Evolutionary conservation across 306 rosid species (phyloP).

Genomic region (Pterocarpus santalinus): DNA sequence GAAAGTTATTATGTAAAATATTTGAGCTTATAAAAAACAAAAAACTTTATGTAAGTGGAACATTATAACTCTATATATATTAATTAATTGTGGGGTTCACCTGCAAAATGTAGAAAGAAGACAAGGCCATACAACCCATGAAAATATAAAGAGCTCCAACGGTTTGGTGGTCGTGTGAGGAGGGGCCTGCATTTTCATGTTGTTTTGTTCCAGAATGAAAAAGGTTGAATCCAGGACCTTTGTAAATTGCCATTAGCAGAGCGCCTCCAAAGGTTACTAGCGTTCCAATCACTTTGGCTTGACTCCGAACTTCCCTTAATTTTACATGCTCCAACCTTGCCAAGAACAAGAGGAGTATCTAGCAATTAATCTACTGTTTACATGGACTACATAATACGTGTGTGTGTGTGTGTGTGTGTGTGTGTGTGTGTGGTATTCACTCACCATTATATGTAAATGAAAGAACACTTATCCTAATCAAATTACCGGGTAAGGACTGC

Average conservation of each 20-base stretch:
- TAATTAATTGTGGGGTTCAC: not conserved
- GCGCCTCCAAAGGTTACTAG: conserved; percentile 76
- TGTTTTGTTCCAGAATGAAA: conserved; percentile 47
- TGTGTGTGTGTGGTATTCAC: too few species aligned
- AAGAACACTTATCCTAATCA: too few species aligned
- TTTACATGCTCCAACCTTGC: conserved; percentile 61
- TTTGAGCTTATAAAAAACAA: too few species aligned
- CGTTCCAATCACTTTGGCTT: conserved; percentile 77
- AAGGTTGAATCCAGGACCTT: conserved; percentile 66
- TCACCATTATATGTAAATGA: too few species aligned
- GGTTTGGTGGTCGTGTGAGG: conserved; percentile 50
- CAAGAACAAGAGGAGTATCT: not conserved
- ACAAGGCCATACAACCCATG: conserved; percentile 69
- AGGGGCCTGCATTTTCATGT: not conserved
- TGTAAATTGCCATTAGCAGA: conserved; percentile 72
- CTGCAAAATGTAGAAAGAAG: conserved; percentile 73
- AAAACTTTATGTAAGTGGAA: too few species aligned
- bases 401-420: too few species aligned
- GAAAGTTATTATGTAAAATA: too few species aligned
- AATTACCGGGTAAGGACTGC: conserved; percentile 64
- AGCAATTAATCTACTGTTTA: too few species aligned
- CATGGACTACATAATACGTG: too few species aligned
- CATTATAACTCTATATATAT: too few species aligned
- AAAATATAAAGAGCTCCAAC: conserved; percentile 64
- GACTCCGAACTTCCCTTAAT: conserved; percentile 56